phyloP scores from a whole-genome alignment of 83 land plant genomes.

The Picea mariana region DNA sequence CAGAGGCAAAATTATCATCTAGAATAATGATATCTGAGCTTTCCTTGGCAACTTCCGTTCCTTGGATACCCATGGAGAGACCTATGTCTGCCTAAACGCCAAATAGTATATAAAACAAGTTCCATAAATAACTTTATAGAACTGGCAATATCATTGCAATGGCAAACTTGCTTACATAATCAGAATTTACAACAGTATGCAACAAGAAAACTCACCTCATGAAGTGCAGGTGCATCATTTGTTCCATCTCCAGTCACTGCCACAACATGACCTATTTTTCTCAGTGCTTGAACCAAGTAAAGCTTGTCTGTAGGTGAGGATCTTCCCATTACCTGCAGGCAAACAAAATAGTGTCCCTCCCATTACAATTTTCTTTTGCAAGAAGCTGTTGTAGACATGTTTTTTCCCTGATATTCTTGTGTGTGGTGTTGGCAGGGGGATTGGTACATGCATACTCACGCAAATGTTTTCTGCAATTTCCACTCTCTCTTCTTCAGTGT shows the following conservation, averaged over 20 bases:
- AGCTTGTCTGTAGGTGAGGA: constrained; percentile 91
- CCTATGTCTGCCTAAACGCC: constrained; percentile 84
- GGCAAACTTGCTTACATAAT: background rate
- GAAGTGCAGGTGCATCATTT: constrained; percentile 92
- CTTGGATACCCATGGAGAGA: constrained; percentile 88
- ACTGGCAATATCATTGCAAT: background rate
- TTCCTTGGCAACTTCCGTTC: constrained; percentile 95
- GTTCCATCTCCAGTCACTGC: constrained; percentile 98
- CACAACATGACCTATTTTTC: constrained; percentile 69
- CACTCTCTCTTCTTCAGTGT: constrained; percentile 37
- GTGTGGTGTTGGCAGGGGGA: no score
- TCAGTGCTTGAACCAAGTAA: constrained; percentile 71
- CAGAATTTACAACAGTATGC: background rate
- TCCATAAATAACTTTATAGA: background rate
- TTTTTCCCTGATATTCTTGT: no score
- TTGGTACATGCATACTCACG: constrained; percentile 33
- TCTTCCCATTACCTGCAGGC: constrained; percentile 76
- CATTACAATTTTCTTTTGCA: constrained; percentile 7
- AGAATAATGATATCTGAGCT: constrained; percentile 90
- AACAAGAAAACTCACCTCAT: constrained; percentile 47
- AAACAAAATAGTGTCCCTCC: background rate
- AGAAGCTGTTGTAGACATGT: constrained; percentile 24
- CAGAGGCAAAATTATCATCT: constrained; percentile 87
- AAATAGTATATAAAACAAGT: background rate
- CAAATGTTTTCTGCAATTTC: constrained; percentile 45